Percentiles rank a stretch among this genome's conserved stretches.
Evolutionary conservation across 768 basidiomycete genomes (phyloP).

Genomic region (Daedaleopsis nitida): DNA sequence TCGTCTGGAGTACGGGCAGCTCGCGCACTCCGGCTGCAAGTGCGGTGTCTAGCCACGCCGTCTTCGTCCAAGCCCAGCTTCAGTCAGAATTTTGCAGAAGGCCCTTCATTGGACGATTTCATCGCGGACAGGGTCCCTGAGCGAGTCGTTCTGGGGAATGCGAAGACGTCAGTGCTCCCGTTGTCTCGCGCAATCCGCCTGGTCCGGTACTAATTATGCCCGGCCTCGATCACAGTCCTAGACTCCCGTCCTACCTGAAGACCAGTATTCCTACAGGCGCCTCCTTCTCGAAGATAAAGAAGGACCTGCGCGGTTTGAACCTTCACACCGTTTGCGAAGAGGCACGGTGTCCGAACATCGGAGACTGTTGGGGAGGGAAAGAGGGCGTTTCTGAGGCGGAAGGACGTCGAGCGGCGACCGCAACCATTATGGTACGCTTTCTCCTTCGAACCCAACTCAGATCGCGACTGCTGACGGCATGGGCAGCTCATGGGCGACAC

Average conservation of each 20-base stretch:
- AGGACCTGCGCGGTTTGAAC: constrained; percentile 87
- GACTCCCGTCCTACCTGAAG: constrained; percentile 86
- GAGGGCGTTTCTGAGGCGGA: constrained; percentile 64
- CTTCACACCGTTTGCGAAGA: constrained; percentile 99
- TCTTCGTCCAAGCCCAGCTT: constrained; percentile 50
- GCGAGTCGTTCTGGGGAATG: constrained; percentile 71
- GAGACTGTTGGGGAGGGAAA: constrained; percentile 98
- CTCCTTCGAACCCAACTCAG: neutral
- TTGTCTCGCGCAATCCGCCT: neutral
- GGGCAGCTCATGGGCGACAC: constrained; percentile 96
- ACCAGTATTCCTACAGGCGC: constrained; percentile 88
- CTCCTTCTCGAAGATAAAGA: constrained; percentile 92
- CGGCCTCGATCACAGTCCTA: constrained; percentile 53
- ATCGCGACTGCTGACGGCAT: constrained; percentile 1
- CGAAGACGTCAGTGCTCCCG: constrained; percentile 53
- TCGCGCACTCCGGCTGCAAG: constrained; percentile 24
- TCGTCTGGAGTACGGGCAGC: constrained; percentile 17
- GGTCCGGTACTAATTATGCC: constrained; percentile 6
- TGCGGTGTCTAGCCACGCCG: constrained; percentile 51
- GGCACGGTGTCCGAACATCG: constrained; percentile 97
- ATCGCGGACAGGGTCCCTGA: constrained; percentile 60
- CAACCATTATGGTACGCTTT: constrained; percentile 90
- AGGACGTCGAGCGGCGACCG: constrained; percentile 84
- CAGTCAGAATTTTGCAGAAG: constrained; percentile 54
- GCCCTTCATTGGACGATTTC: constrained; percentile 83